A percentile compares a stretch with the other conserved stretches of the same genome.
Evolutionary conservation across 192 early-diverging fungal genomes (phyloP).

Genomic region (Podila clonocystis): DNA sequence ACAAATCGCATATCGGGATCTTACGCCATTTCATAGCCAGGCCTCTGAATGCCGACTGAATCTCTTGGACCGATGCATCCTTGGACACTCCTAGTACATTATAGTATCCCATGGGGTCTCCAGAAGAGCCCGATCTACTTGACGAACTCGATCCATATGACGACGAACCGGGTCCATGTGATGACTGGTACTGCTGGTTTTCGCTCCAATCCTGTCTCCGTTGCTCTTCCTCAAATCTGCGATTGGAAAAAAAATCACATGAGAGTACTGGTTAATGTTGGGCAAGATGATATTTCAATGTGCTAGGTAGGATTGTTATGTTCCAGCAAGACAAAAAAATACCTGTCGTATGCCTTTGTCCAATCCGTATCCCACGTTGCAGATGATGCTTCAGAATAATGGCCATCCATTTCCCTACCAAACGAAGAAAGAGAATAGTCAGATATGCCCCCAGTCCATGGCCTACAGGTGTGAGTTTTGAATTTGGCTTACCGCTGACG

Average conservation of each 20-base stretch:
- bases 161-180: constrained; percentile 15
- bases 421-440: neutral
- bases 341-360: constrained; percentile 58
- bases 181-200: constrained; percentile 40
- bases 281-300: no score
- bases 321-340: neutral
- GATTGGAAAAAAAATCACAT: neutral
- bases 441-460: neutral
- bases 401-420: constrained; percentile 47
- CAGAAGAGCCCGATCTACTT: constrained; percentile 4
- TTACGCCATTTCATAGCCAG: constrained; percentile 53
- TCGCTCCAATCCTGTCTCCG: constrained; percentile 46
- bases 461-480: no score
- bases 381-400: constrained; percentile 44
- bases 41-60: constrained; percentile 63
- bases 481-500: constrained; percentile 28
- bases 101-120: constrained; percentile 61
- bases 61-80: constrained; percentile 52
- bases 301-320: no score
- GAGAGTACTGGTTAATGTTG: neutral
- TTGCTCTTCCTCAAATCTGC: constrained; percentile 47
- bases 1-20: neutral
- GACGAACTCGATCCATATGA: neutral
- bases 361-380: constrained; percentile 59
- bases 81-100: constrained; percentile 43